Evolutionary conservation across 129 eudicot species (phyloP).

Genomic region (Deinandra increscens): DNA sequence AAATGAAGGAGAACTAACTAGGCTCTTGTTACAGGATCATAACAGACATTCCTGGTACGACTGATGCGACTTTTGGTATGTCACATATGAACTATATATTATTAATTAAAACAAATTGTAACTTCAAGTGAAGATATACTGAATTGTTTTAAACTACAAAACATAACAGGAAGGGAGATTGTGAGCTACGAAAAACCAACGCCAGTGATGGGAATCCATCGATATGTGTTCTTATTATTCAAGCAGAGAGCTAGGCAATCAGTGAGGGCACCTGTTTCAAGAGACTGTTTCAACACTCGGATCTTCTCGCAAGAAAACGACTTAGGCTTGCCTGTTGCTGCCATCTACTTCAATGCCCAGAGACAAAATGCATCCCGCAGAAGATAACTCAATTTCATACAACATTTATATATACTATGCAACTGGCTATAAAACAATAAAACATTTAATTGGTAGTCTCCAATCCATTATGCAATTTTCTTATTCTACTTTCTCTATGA

Average conservation of each 20-base stretch:
- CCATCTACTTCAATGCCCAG: conserved; percentile 83
- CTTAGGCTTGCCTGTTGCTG: conserved; percentile 78
- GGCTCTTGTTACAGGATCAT: conserved; percentile 59
- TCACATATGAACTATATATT: neutral
- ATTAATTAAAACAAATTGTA: neutral
- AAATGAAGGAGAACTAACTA: neutral
- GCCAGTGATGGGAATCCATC: conserved; percentile 78
- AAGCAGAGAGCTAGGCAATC: conserved; percentile 72
- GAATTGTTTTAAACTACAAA: neutral
- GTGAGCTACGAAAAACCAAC: conserved; percentile 85
- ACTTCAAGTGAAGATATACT: conserved; percentile 10
- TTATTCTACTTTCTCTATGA: conserved; percentile 1
- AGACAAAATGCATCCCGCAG: conserved; percentile 79
- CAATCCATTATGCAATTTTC: conserved; percentile 1
- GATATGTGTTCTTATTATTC: conserved; percentile 72
- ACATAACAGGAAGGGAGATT: conserved; percentile 61
- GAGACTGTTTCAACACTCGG: conserved; percentile 74
- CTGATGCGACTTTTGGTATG: conserved; percentile 81
- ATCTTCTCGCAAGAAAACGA: conserved; percentile 56
- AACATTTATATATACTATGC: conserved; percentile 10
- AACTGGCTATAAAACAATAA: conserved; percentile 26
- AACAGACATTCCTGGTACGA: conserved; percentile 93
- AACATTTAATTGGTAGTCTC: neutral
- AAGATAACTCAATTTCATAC: conserved; percentile 40
- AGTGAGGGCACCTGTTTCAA: conserved; percentile 63